Conservation (phyloP, 2,329 filamentous ascomycete species). For the Stemphylium lycopersici region DNA sequence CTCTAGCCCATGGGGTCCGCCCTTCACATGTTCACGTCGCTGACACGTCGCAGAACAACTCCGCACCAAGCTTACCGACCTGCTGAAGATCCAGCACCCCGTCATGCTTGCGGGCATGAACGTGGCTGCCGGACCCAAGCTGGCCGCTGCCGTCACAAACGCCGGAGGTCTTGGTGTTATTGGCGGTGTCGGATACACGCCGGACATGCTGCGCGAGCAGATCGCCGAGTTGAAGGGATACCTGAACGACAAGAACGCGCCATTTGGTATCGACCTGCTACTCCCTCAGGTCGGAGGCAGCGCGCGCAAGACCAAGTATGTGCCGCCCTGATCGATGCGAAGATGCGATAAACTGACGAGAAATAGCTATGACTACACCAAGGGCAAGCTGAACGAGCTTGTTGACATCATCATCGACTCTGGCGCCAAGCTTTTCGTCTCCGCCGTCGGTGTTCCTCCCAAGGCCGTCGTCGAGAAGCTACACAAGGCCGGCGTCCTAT, state of each 20-base stretch:
- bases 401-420: constrained; percentile 91
- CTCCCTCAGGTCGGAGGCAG: constrained; percentile 93
- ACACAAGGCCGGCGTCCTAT: constrained; percentile 84
- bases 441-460: constrained; percentile 91
- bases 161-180: constrained; percentile 96
- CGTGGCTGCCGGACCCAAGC: constrained; percentile 93
- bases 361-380: constrained; percentile 96
- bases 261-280: constrained; percentile 92
- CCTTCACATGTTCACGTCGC: constrained; percentile 32
- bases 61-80: constrained; percentile 90
- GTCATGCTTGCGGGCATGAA: constrained; percentile 98
- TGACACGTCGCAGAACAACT: constrained; percentile 71
- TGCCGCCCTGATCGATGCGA: neutral
- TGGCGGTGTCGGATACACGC: constrained; percentile 93
- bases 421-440: constrained; percentile 92
- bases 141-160: constrained; percentile 96
- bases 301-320: constrained; percentile 90
- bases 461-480: constrained; percentile 87
- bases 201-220: constrained; percentile 95
- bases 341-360: constrained; percentile 5
- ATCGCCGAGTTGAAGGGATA: constrained; percentile 91
- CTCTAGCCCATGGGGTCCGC: neutral
- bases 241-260: constrained; percentile 87
- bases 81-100: constrained; percentile 97
- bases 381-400: constrained; percentile 93